Base-by-base conservation (phyloP, 2,329 filamentous ascomycete species). In the Lasiodiplodia gonubiensis region DNA sequence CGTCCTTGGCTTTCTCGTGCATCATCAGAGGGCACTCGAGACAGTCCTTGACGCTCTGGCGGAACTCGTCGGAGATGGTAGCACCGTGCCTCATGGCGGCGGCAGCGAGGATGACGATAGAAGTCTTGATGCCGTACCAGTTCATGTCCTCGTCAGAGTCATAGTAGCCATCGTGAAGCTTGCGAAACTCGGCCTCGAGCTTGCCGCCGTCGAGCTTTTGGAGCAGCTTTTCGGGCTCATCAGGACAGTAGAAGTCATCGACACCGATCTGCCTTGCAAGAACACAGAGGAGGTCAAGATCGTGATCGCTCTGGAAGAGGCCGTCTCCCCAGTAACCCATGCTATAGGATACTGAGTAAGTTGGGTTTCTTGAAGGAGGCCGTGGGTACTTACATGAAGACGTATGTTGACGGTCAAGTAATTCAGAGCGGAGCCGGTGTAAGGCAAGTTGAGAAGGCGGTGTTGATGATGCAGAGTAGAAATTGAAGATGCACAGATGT, bases 171-270 rank as follows among this genome's bases (percentile, higher is more conserved):
- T 54, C 51, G n/a, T 27, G 23, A 16, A 54, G 16, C 3, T 54
- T 54, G 27, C 2, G 27, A 10, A 54, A 54, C 51, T 54, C 51
- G 16, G 51, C 27, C 3, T 54, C 51, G 12, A 33, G 51, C 27
- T 54, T 54, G 51, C 51, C 51, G 51, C 51, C 35, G 51, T 54
- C 51, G 27, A 54, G 51, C 27, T 54, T 27, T 1, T 54, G 18
- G 51, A 27, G 51, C 27, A 54, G 51, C 16, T 18, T 1, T 7
- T 30, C 27, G 1, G 51, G 16, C 1, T 54, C 27, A 4, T 54
- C 51, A 5, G 51, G 51, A 0, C 10, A 33, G 51, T 30, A 33
- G 2, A 54, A 4, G 3, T 54, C 51, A 1, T 35, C 51, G 2
- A 54, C 7, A 1, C 51, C 42, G 18, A 54, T 14, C 3, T 30